Conservation (phyloP, 345 rosid genomes). For the Hypericum androsaemum region DNA sequence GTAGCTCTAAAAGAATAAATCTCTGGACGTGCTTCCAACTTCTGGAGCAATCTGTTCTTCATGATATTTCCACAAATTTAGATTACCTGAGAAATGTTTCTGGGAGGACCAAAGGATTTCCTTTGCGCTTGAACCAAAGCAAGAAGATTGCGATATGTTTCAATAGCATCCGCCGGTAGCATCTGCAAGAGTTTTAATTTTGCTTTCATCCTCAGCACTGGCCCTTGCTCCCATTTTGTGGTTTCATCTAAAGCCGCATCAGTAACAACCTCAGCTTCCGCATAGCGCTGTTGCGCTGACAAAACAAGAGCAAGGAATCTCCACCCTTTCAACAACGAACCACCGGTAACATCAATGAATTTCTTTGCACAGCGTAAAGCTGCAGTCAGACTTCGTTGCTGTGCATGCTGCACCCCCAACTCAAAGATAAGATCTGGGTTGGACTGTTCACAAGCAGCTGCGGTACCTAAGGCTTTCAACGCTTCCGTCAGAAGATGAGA, state of each 20-base stretch:
- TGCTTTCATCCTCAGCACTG: slow-evolving; percentile 70
- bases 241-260: slow-evolving; percentile 94
- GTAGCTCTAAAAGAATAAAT: no score
- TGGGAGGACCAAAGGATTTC: slow-evolving; percentile 63
- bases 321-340: slow-evolving; percentile 82
- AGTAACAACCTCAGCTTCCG: slow-evolving; percentile 80
- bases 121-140: slow-evolving; percentile 88
- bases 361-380: slow-evolving; percentile 67
- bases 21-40: no score
- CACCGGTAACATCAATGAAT: slow-evolving; percentile 76
- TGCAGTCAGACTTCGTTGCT: slow-evolving; percentile 62
- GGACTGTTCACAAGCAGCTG: slow-evolving; percentile 51
- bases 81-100: slow-evolving; percentile 48
- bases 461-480: slow-evolving; percentile 59
- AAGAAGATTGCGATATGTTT: slow-evolving; percentile 76
- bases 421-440: slow-evolving; percentile 72
- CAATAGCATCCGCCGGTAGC: slow-evolving; percentile 61
- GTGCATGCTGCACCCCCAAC: slow-evolving; percentile 73
- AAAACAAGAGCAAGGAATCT: slow-evolving; percentile 68
- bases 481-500: slow-evolving; percentile 73
- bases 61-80: no score
- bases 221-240: slow-evolving; percentile 86
- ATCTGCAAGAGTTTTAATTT: slow-evolving; percentile 66
- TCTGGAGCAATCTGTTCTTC: no score
- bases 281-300: slow-evolving; percentile 76